These are phyloP conservation scores for Achaetomiella virescens DNA, from an alignment of 495 filamentous ascomycete genomes.

Conservation along the genomic window DNA sequence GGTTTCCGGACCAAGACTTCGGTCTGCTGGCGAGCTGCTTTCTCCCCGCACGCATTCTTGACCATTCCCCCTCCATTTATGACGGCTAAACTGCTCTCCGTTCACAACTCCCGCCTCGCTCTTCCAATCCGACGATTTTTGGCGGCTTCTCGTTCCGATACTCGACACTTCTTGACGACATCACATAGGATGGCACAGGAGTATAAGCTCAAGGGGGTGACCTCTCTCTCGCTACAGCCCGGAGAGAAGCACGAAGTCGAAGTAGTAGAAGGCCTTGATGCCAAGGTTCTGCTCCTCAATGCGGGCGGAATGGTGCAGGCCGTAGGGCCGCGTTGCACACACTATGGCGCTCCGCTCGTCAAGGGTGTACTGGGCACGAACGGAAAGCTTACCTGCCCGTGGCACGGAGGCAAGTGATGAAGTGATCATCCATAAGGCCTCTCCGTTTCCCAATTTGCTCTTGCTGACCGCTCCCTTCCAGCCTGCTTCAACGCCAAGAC, in stretches of 20 bases:
- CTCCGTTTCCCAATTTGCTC: neutral
- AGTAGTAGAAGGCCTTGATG: constrained; percentile 82
- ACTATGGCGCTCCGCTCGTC: constrained; percentile 83
- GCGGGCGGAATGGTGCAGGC: constrained; percentile 68
- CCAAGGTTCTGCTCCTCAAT: constrained; percentile 80
- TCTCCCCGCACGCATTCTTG: too few species aligned
- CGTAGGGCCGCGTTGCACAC: constrained; percentile 81
- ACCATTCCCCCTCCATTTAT: neutral
- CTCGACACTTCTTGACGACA: neutral
- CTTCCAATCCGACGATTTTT: neutral
- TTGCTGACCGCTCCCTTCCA: constrained; percentile 23
- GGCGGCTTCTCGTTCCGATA: neutral
- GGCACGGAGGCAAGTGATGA: constrained; percentile 73
- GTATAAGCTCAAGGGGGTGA: constrained; percentile 80
- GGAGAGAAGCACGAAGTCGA: constrained; percentile 84
- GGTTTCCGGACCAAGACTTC: too few species aligned
- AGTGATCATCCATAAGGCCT: neutral
- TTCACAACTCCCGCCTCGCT: neutral
- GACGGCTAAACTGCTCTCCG: neutral
- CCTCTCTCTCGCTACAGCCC: constrained; percentile 62
- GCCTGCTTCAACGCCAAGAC: constrained; percentile 86
- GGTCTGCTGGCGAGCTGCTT: too few species aligned
- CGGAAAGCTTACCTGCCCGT: constrained; percentile 83
- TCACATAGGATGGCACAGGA: constrained; percentile 49
- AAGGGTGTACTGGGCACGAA: constrained; percentile 75